Evolutionary conservation across 768 basidiomycete species (phyloP).

Genomic region (Favolaschia claudopus): DNA sequence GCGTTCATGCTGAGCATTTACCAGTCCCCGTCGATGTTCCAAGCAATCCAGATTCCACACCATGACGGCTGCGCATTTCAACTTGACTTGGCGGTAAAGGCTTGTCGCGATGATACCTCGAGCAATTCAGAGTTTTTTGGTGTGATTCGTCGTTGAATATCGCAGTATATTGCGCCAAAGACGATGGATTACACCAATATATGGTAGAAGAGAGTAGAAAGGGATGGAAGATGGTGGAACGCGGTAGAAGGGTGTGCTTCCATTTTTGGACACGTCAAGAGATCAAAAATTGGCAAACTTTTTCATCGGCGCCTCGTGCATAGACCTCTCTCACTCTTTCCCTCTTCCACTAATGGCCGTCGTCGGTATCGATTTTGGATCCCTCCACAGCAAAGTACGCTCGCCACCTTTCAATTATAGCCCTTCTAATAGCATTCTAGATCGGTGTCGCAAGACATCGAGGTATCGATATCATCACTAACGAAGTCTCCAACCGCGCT

Average conservation of each 20-base stretch:
- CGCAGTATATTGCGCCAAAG: too few species aligned
- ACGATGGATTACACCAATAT: too few species aligned
- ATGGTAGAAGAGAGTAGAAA: too few species aligned
- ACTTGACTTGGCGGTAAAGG: too few species aligned
- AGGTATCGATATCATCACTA: constrained; percentile 98
- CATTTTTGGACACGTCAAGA: neutral
- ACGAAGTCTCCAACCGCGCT: constrained; percentile 96
- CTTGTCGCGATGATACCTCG: too few species aligned
- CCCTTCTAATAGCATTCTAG: constrained; percentile 45
- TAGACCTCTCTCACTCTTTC: constrained; percentile 21
- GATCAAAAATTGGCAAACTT: neutral
- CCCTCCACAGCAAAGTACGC: constrained; percentile 85
- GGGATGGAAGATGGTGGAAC: neutral
- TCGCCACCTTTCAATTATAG: constrained; percentile 8
- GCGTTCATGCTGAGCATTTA: too few species aligned
- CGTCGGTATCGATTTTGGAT: constrained; percentile 94
- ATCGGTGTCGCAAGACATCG: constrained; percentile 95
- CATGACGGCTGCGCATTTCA: too few species aligned
- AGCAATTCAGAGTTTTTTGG: too few species aligned
- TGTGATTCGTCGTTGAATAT: too few species aligned
- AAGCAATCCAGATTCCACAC: too few species aligned
- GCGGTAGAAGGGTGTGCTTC: neutral
- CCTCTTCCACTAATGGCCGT: constrained; percentile 72
- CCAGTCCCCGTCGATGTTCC: too few species aligned
- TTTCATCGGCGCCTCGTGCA: neutral